Percentiles rank a stretch among this genome's conserved stretches.
Evolutionary conservation across 495 filamentous ascomycete genomes (phyloP).

Genomic region (Xylaria telfairii): DNA sequence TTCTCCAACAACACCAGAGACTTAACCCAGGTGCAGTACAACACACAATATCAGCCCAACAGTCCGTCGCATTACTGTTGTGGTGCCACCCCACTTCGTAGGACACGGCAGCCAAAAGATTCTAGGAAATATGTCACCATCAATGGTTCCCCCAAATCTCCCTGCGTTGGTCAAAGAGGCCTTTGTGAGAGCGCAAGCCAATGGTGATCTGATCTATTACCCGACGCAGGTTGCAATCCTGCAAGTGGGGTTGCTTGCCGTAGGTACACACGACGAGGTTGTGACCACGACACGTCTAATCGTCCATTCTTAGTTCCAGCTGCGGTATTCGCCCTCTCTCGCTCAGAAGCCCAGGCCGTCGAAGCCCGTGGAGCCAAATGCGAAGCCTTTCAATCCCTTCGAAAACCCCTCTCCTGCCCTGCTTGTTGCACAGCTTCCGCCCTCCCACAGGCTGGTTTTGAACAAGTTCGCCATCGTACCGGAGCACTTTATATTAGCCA

Average conservation of each 20-base stretch:
- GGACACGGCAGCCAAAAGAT: background rate
- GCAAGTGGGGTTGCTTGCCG: slow-evolving; percentile 59
- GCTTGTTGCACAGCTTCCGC: slow-evolving; percentile 63
- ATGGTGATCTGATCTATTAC: slow-evolving; percentile 64
- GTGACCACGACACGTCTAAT: slow-evolving; percentile 20
- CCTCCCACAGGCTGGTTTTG: slow-evolving; percentile 69
- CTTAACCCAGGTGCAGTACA: background rate
- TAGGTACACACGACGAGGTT: slow-evolving; percentile 37
- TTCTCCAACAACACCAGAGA: background rate
- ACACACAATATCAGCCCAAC: background rate
- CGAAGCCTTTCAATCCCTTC: slow-evolving; percentile 70
- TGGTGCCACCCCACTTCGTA: background rate
- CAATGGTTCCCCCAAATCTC: slow-evolving; percentile 43
- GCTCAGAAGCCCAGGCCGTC: slow-evolving; percentile 69
- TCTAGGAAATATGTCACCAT: slow-evolving; percentile 24
- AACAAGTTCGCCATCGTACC: slow-evolving; percentile 85
- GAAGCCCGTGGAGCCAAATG: slow-evolving; percentile 46
- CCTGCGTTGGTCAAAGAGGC: slow-evolving; percentile 60
- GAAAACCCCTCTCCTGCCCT: slow-evolving; percentile 67
- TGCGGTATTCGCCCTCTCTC: slow-evolving; percentile 79
- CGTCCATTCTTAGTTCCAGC: slow-evolving; percentile 62
- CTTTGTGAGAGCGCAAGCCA: slow-evolving; percentile 59
- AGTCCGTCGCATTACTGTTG: background rate
- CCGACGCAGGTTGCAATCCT: slow-evolving; percentile 63
- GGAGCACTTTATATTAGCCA: slow-evolving; percentile 81